Evolutionary conservation across 139 green algal genomes (phyloP), one percentile per base, ranked within the genome.

Genomic region (Spirogloea muscicola): DNA sequence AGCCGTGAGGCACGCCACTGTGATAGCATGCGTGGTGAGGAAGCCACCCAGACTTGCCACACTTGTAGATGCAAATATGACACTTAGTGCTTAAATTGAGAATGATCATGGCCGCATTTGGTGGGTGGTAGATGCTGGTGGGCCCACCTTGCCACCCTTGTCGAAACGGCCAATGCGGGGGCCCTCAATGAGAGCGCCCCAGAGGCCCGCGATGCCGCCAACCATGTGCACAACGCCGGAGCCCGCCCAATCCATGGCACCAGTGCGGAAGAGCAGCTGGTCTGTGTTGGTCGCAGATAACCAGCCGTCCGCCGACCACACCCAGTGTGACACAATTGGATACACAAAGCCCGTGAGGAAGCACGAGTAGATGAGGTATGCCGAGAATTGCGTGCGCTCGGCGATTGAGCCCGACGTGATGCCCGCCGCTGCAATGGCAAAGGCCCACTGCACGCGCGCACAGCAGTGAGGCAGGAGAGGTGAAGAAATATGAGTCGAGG

Each of bases 91-190:
- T n/a, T n/a, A n/a, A n/a, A n/a, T n/a, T n/a, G n/a, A n/a, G n/a
- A n/a, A n/a, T n/a, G n/a, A n/a, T n/a, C n/a, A n/a, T n/a, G n/a
- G n/a, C n/a, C n/a, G n/a, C n/a, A n/a, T n/a, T n/a, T n/a, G n/a
- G n/a, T n/a, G n/a, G n/a, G n/a, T n/a, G n/a, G n/a, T n/a, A 67
- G 49, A 3, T n/a, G n/a, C n/a, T n/a, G n/a, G n/a, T n/a, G 44
- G n/a, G n/a, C n/a, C n/a, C n/a, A n/a, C 25, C 36, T 65, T 78
- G 31, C 72, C 72, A 21, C 43, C 40, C 51, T 85, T 80, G 73
- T 91, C 86, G 66, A 97, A 98, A 39, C 93, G 87, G 10, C 94
- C 94, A 10, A 95, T 87, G 74, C 94, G 89, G 18, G 94, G 94
- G 1, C 94, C 94, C 1, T 95, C 73, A 37, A 98, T 86, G 58